Evolutionary conservation across 1,139 yeast genomes (phyloP), one percentile per base, ranked within the genome.

Genomic region (Yamadazyma oceani): DNA sequence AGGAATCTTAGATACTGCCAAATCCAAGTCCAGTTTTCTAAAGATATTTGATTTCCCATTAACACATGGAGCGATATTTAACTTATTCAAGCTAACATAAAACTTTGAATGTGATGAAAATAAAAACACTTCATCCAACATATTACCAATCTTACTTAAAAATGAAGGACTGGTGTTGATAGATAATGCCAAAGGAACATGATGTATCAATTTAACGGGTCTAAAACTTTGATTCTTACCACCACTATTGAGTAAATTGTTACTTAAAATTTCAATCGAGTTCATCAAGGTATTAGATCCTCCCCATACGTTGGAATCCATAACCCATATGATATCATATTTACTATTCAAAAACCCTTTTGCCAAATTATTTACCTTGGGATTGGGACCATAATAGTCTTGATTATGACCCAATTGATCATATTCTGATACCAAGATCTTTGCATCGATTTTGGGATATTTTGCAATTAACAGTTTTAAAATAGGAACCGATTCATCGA

Each of bases 11-110:
- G 64, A 54, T n/a, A 83, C 88, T 0, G 94, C 82, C 16, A 47
- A 50, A 57, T 86, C 94, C 29, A 88, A 60, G 39, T 79, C 87
- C 1, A 87, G 77, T 34, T 79, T 70, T 15, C 94, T 68, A 57
- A 85, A 88, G 34, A 88, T 54, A 55, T 88, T 88, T 16, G 95
- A 85, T 57, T 89, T 88, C n/a, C 96, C 96, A 68, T 85, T 88
- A 35, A 88, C 95, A 62, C 96, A 88, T 0, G 96, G 95, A 0
- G 95, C 95, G 16, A 86, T 63, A n/a, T 83, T 78, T 12, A 84
- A 62, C 43, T 80, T 77, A 57, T 88, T 88, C 52, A 88, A 78
- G 25, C 87, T 81, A 5, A 83, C 78, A 58, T 88, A 88, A 57
- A 88, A 87, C 61, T 87, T 87, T 40, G 90, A 80, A 61, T 88